Evolutionary conservation across 1,139 yeast species (phyloP).

Genomic region (Wickerhamomyces sp.): DNA sequence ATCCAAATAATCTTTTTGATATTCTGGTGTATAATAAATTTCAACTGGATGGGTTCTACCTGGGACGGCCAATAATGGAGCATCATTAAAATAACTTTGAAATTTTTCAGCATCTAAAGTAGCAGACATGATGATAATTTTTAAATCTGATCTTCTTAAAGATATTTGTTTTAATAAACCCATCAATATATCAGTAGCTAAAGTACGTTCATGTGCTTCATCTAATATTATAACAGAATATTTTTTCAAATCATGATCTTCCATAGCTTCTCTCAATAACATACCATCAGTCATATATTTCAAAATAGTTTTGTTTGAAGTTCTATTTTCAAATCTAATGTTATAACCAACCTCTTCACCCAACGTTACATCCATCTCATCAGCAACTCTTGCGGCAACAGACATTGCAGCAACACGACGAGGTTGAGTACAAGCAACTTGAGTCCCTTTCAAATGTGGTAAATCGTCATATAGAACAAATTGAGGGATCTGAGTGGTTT

Average conservation of each 20-base stretch:
- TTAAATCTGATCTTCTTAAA: constrained; percentile 76
- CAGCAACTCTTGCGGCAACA: constrained; percentile 94
- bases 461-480: constrained; percentile 91
- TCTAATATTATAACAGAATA: constrained; percentile 91
- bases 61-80: constrained; percentile 93
- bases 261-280: constrained; percentile 96
- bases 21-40: constrained; percentile 93
- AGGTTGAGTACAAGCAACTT: constrained; percentile 96
- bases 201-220: constrained; percentile 97
- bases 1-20: constrained; percentile 89
- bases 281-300: constrained; percentile 99
- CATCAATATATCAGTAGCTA: constrained; percentile 96
- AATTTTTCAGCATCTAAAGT: constrained; percentile 96
- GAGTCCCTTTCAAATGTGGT: constrained; percentile 73
- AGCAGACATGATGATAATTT: constrained; percentile 94
- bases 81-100: constrained; percentile 82
- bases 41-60: constrained; percentile 98
- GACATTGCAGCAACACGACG: constrained; percentile 98
- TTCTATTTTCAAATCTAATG: constrained; percentile 89
- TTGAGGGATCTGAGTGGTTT: constrained; percentile 95
- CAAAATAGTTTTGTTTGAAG: constrained; percentile 71
- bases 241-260: constrained; percentile 73
- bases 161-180: constrained; percentile 85
- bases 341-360: constrained; percentile 94
- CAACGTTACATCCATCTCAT: constrained; percentile 86